phyloP scores from a whole-genome alignment of 768 basidiomycete genomes.

The Suillus spraguei region DNA sequence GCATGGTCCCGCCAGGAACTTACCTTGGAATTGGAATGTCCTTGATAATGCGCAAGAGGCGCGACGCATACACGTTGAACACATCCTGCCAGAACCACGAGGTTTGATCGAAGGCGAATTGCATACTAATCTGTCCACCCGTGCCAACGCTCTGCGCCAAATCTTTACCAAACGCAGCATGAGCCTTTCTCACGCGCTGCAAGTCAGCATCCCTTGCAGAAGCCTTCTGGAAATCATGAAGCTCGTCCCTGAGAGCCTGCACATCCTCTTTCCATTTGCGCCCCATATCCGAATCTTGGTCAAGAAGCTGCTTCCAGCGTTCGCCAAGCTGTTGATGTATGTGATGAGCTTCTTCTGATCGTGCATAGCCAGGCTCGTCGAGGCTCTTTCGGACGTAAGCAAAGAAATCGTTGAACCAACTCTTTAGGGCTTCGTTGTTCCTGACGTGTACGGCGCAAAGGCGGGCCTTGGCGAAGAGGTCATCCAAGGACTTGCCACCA shows the following conservation, averaged over 20 bases:
- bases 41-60: conserved; percentile 50
- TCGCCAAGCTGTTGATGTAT: conserved; percentile 46
- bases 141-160: conserved; percentile 44
- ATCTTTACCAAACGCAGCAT: conserved; percentile 49
- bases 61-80: conserved; percentile 78
- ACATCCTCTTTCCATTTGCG: conserved; percentile 56
- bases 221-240: conserved; percentile 45
- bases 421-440: conserved; percentile 52
- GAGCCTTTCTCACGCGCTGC: conserved; percentile 46
- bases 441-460: conserved; percentile 50
- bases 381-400: conserved; percentile 46
- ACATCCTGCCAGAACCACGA: conserved; percentile 84
- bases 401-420: conserved; percentile 60
- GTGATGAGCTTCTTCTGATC: conserved; percentile 45
- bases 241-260: conserved; percentile 46
- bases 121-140: conserved; percentile 44
- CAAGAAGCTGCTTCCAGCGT: conserved; percentile 53
- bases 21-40: conserved; percentile 73
- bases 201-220: conserved; percentile 54
- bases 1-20: conserved; percentile 10
- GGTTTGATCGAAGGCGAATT: conserved; percentile 59
- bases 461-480: conserved; percentile 45
- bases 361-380: conserved; percentile 52
- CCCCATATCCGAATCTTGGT: conserved; percentile 43
- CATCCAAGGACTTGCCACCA: conserved; percentile 48